These are phyloP conservation scores for Hygrophila difformis DNA, from an alignment of 257 asterid genomes.

Conservation along the genomic window DNA sequence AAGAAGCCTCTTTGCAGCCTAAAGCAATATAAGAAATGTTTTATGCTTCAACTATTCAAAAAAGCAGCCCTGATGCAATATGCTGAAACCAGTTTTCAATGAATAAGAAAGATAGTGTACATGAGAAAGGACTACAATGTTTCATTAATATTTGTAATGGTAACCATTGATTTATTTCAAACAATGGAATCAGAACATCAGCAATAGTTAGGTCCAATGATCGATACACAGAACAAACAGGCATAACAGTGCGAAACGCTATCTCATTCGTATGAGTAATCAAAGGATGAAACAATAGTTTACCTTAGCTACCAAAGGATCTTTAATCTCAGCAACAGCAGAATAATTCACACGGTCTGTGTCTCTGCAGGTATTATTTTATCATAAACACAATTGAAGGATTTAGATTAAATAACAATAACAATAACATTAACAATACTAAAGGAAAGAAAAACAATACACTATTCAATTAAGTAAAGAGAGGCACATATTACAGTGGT, in stretches of 20 bases:
- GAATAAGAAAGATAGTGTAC: too few relatives aligned
- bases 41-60: constrained; percentile 1
- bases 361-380: constrained; percentile 38
- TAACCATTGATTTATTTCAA: background rate
- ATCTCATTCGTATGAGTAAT: too few relatives aligned
- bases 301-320: constrained; percentile 78
- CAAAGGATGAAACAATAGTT: too few relatives aligned
- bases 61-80: too few relatives aligned
- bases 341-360: constrained; percentile 60
- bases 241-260: too few relatives aligned
- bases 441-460: constrained; percentile 4
- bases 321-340: constrained; percentile 66
- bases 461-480: too few relatives aligned
- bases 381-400: constrained; percentile 9
- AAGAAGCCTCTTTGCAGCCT: constrained; percentile 95
- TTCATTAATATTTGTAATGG: constrained; percentile 4
- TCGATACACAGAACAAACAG: too few relatives aligned
- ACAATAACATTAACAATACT: background rate
- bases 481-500: too few relatives aligned
- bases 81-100: too few relatives aligned
- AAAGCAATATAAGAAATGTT: constrained; percentile 13
- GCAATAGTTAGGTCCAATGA: too few relatives aligned
- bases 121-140: constrained; percentile 6
- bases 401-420: too few relatives aligned
- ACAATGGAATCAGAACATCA: too few relatives aligned